These are phyloP conservation scores for Magnusiomyces ingens DNA, from an alignment of 1,139 yeast genomes.

Conservation along the genomic window DNA sequence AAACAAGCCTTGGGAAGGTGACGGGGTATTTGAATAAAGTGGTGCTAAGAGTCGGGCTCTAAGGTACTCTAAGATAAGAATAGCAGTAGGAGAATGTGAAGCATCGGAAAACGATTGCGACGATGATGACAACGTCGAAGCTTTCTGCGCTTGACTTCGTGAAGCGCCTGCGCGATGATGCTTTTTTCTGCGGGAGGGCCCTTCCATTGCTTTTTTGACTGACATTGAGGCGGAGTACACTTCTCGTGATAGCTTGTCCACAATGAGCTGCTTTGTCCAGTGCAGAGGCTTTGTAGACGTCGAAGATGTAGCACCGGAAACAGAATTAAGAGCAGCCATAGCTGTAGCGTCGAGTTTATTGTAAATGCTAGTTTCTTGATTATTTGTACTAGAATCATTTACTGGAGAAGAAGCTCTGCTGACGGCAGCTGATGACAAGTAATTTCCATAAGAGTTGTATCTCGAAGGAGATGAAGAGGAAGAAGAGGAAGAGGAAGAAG, in stretches of 20 bases:
- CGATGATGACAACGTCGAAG: too few species aligned
- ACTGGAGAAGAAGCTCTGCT: background rate
- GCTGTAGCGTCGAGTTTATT: conserved; percentile 1
- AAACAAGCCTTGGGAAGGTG: too few species aligned
- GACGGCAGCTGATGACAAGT: background rate
- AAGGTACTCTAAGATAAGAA: background rate
- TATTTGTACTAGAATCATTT: background rate
- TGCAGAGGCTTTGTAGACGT: background rate
- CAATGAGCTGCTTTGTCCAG: background rate
- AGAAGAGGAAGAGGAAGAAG: background rate
- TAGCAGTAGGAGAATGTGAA: background rate
- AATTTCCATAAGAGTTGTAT: conserved; percentile 5
- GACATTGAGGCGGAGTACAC: background rate
- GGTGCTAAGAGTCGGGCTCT: background rate
- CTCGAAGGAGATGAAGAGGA: background rate
- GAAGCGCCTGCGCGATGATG: too few species aligned
- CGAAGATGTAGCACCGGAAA: background rate
- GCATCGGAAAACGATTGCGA: background rate
- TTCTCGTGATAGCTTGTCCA: background rate
- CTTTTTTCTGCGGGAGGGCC: too few species aligned
- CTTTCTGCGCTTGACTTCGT: too few species aligned
- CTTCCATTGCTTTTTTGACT: background rate
- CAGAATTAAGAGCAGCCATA: background rate
- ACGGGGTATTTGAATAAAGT: background rate
- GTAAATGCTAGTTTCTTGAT: background rate